Evolutionary conservation across 2,329 filamentous ascomycete genomes (phyloP).

Genomic region (Xylariaceae sp.): DNA sequence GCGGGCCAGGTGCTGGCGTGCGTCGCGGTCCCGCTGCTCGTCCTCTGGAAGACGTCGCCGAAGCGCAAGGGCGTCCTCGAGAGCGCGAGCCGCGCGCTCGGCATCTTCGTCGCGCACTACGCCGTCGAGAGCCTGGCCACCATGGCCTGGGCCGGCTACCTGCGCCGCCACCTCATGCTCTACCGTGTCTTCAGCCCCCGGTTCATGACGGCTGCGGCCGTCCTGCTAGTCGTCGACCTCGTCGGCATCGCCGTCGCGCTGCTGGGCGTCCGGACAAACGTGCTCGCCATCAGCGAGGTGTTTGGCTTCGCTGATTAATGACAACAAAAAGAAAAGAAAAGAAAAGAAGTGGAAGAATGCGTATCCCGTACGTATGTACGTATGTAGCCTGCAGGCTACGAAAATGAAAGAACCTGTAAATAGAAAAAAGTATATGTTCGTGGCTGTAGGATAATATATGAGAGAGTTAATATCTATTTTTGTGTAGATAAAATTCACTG

Average conservation of each 20-base stretch:
- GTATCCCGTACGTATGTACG: too few species aligned
- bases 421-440: too few species aligned
- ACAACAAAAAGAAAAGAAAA: too few species aligned
- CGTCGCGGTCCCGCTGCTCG: slow-evolving; percentile 76
- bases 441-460: too few species aligned
- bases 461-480: too few species aligned
- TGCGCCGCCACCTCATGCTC: slow-evolving; percentile 92
- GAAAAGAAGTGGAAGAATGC: too few species aligned
- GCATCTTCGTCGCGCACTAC: slow-evolving; percentile 79
- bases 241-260: slow-evolving; percentile 73
- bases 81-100: slow-evolving; percentile 69
- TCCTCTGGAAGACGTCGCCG: slow-evolving; percentile 86
- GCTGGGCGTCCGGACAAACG: slow-evolving; percentile 74
- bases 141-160: slow-evolving; percentile 85
- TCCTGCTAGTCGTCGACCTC: slow-evolving; percentile 77
- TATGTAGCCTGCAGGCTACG: too few species aligned
- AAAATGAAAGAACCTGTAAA: too few species aligned
- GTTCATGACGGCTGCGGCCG: slow-evolving; percentile 79
- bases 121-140: slow-evolving; percentile 82
- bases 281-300: slow-evolving; percentile 77
- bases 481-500: too few species aligned
- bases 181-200: slow-evolving; percentile 91
- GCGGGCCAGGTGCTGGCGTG: slow-evolving; percentile 85
- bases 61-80: slow-evolving; percentile 71
- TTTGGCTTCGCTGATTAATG: slow-evolving; percentile 80